Percentiles rank a stretch among this genome's conserved stretches.
Evolutionary conservation across 192 early-diverging fungal genomes (phyloP).

Genomic region (Jimgerdemannia flammicorona): DNA sequence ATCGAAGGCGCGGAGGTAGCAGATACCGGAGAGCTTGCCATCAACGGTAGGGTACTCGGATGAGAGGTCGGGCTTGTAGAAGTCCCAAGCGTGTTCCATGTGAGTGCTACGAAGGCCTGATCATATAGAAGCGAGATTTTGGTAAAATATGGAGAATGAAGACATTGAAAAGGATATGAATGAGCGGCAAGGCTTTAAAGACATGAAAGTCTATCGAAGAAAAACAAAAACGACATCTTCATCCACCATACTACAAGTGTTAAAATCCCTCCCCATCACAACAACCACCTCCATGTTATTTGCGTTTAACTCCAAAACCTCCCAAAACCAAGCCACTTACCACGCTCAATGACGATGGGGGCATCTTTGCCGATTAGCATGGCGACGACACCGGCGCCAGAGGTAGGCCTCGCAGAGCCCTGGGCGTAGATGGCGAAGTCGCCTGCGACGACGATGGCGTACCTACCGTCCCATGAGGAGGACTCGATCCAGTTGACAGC

Average conservation of each 20-base stretch:
- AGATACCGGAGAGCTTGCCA: slow-evolving; percentile 88
- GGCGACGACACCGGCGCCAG: slow-evolving; percentile 89
- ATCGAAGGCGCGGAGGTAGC: slow-evolving; percentile 92
- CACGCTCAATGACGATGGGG: slow-evolving; percentile 87
- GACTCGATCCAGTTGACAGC: slow-evolving; percentile 97
- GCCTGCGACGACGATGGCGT: slow-evolving; percentile 84
- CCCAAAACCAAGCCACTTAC: slow-evolving; percentile 21
- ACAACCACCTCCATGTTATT: background rate
- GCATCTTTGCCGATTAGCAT: slow-evolving; percentile 92
- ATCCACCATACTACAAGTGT: too few species aligned
- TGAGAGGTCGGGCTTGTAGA: slow-evolving; percentile 98
- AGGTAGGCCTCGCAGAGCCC: slow-evolving; percentile 90
- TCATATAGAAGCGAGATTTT: background rate
- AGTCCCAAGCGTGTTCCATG: slow-evolving; percentile 98
- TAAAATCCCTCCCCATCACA: background rate
- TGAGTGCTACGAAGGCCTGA: slow-evolving; percentile 78
- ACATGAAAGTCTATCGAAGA: too few species aligned
- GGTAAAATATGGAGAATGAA: too few species aligned
- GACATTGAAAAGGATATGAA: too few species aligned
- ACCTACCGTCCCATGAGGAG: slow-evolving; percentile 90
- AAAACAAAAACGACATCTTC: too few species aligned
- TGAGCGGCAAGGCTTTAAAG: too few species aligned
- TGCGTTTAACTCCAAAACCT: background rate
- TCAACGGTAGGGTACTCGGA: slow-evolving; percentile 98
- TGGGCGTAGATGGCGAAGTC: slow-evolving; percentile 96